A percentile compares a stretch with the other conserved stretches of the same genome.
phyloP scores from a whole-genome alignment of 768 basidiomycete genomes.

The Porphyrellus cyaneotinctus region DNA sequence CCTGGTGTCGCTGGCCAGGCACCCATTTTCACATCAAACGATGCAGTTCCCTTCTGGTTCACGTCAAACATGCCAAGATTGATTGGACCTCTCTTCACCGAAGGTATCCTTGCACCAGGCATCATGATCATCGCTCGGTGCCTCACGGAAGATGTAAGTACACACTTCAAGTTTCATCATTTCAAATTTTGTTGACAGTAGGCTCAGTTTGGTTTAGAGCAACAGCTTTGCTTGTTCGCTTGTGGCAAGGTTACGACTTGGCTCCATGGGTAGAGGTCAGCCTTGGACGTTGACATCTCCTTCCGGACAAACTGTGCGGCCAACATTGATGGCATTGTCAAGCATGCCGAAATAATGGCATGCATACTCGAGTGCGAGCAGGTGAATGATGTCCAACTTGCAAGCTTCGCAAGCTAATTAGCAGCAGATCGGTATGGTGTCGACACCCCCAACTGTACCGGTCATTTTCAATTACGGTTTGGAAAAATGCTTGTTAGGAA shows the following conservation, averaged over 20 bases:
- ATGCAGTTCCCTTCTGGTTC: slow-evolving; percentile 93
- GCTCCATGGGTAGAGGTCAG: slow-evolving; percentile 55
- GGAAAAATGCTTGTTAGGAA: slow-evolving; percentile 67
- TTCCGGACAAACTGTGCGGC: slow-evolving; percentile 59
- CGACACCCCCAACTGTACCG: slow-evolving; percentile 34
- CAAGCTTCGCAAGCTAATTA: slow-evolving; percentile 1
- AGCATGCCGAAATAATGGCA: slow-evolving; percentile 77
- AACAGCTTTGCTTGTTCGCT: slow-evolving; percentile 85
- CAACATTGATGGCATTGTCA: slow-evolving; percentile 67
- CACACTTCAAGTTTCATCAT: not conserved
- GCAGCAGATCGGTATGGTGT: slow-evolving; percentile 20
- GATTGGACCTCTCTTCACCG: slow-evolving; percentile 81
- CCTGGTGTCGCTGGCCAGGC: slow-evolving; percentile 56
- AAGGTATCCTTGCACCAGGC: slow-evolving; percentile 82
- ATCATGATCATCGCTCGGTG: slow-evolving; percentile 90
- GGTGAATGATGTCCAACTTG: slow-evolving; percentile 35
- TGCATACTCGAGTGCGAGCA: slow-evolving; percentile 85
- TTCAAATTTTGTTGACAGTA: not conserved
- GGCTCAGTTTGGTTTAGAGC: slow-evolving; percentile 82
- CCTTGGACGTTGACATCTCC: slow-evolving; percentile 51
- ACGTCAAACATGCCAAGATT: slow-evolving; percentile 96
- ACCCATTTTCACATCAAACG: slow-evolving; percentile 70
- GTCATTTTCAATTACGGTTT: slow-evolving; percentile 77
- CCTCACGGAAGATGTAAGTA: slow-evolving; percentile 80
- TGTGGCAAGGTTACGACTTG: slow-evolving; percentile 88